Evolutionary conservation across 208 protist genomes (phyloP).

Genomic region (Acanthamoeba sp.): DNA sequence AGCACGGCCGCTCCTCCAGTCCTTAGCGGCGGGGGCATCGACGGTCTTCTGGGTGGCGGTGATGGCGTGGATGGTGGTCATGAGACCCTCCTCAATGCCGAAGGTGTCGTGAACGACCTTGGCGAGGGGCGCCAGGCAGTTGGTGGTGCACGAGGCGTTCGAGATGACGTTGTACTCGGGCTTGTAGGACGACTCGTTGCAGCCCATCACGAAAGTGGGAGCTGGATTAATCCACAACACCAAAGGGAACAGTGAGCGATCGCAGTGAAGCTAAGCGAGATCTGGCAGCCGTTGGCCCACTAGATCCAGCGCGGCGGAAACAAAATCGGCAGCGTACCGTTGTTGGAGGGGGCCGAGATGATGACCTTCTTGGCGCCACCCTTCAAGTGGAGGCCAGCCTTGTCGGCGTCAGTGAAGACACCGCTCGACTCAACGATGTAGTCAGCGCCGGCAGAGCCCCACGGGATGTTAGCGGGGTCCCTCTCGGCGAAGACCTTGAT

Average conservation of each 20-base stretch:
- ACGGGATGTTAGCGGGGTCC: constrained; percentile 96
- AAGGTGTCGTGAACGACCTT: constrained; percentile 98
- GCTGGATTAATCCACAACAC: constrained; percentile 81
- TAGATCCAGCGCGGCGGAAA: background rate
- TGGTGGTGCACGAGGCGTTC: constrained; percentile 99
- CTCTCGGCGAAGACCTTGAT: constrained; percentile 85
- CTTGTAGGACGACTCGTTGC: constrained; percentile 97
- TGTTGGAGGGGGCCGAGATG: constrained; percentile 98
- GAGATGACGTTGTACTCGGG: constrained; percentile 93
- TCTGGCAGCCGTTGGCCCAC: no score
- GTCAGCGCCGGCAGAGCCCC: constrained; percentile 95
- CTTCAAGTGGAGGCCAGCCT: constrained; percentile 95
- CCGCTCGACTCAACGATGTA: constrained; percentile 99
- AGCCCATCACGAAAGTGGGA: constrained; percentile 99
- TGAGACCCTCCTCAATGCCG: constrained; percentile 97
- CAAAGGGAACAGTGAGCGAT: background rate
- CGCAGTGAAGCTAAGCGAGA: background rate
- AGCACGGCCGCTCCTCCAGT: constrained; percentile 98
- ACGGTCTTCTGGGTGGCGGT: constrained; percentile 99
- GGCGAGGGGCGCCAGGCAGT: constrained; percentile 99
- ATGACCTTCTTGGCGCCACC: constrained; percentile 98
- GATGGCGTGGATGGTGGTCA: constrained; percentile 99
- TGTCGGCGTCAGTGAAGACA: constrained; percentile 96
- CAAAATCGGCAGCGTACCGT: constrained; percentile 83
- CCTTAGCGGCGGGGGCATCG: constrained; percentile 97